Evolutionary conservation across 2,329 filamentous ascomycete genomes (phyloP).

Genomic region (Ceratocystis cubensis): DNA sequence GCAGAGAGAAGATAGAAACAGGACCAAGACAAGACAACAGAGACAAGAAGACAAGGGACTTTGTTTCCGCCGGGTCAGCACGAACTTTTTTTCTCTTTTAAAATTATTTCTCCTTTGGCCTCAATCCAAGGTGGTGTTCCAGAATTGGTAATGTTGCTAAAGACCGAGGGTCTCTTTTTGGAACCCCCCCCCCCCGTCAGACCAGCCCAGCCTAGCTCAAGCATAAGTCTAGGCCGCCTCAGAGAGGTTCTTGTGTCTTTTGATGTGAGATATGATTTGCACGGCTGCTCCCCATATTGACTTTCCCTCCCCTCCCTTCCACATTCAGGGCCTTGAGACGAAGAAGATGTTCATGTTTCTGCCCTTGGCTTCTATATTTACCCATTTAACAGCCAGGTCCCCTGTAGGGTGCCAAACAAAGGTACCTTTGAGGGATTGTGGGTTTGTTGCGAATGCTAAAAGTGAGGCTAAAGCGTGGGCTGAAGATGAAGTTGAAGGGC

Average conservation of each 20-base stretch:
- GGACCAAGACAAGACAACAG: background rate
- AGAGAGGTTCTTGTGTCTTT: background rate
- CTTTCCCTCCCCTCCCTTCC: background rate
- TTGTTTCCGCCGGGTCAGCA: background rate
- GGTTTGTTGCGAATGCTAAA: background rate
- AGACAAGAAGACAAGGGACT: background rate
- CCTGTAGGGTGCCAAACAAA: background rate
- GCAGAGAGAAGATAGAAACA: too few species aligned
- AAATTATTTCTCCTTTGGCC: background rate
- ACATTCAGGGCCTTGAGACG: too few species aligned
- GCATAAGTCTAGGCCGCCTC: too few species aligned
- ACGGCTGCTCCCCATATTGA: background rate
- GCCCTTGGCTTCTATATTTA: background rate
- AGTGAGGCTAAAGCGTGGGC: background rate
- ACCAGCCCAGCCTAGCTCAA: too few species aligned
- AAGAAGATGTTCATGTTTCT: background rate
- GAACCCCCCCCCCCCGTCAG: background rate
- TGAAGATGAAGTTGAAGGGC: background rate
- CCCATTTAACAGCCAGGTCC: background rate
- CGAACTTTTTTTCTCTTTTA: background rate
- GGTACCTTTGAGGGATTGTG: background rate
- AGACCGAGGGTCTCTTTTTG: background rate
- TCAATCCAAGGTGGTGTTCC: background rate
- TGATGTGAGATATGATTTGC: slow-evolving; percentile 4
- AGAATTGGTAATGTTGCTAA: background rate